Base-by-base conservation (phyloP, 352 stramenopile species). In the Pythium periplocum region DNA sequence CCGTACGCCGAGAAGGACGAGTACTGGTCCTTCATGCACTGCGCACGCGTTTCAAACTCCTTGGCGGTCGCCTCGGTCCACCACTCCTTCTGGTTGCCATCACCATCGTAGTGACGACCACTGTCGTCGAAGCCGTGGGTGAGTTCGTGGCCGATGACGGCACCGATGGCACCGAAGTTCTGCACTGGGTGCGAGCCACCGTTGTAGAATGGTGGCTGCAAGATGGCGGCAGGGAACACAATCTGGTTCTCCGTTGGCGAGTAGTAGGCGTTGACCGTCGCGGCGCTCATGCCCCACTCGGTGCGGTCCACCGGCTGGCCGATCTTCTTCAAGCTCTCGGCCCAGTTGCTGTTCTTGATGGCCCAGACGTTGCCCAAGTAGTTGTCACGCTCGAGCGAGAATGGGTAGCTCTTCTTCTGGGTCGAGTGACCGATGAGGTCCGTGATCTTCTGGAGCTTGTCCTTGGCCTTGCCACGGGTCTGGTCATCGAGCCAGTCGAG, bases 131-230 rank as follows among this genome's bases (percentile, higher is more conserved):
- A 98, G 1, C 90, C 93, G 54, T 98, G 93, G 4, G 86, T 96
- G 62, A 98, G 95, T 69, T 98, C 93, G 62, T 98, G 93, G 0
- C 89, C 93, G 5, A 96, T 88, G n/a, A 98, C 78, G 11, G 88
- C 79, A 31, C 90, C 89, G 57, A 98, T 93, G 0, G 81, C 73
- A 6, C 91, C 91, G 61, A 93, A 98, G 53, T 97, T 96, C 30
- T 92, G 81, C n/a, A 87, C 85, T 47, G 86, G 69, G 53, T 91
- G 68, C 4, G 63, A 72, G n/a, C 76, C 64, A 36, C 63, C 66
- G 32, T 93, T 73, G 60, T 96, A 98, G 53, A 98, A 96, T 7
- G 92, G 92, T 30, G 75, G 73, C 64, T 98, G 92, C 26, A 98
- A 66, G 48, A 98, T 97, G 5, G 86, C 92, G 2, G 91, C 91